These are phyloP conservation scores for Ustilago sp. DNA, from an alignment of 1,284 basidiomycete genomes.

Conservation along the genomic window DNA sequence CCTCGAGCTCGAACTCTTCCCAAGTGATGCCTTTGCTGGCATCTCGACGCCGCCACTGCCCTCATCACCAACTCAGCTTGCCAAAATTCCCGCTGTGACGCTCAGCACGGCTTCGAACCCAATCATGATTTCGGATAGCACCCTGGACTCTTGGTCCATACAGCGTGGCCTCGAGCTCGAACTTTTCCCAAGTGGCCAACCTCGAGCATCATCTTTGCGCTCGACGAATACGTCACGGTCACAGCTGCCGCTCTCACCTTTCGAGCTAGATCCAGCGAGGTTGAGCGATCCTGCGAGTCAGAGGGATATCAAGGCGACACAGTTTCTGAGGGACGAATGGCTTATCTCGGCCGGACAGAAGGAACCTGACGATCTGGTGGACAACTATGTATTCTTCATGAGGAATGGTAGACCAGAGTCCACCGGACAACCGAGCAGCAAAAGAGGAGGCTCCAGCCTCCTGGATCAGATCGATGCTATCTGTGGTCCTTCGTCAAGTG, in stretches of 20 bases:
- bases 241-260: conserved; percentile 11
- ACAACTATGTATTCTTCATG: background rate
- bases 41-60: conserved; percentile 22
- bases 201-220: background rate
- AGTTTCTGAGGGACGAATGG: conserved; percentile 31
- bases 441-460: conserved; percentile 22
- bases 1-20: conserved; percentile 35
- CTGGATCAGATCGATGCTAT: conserved; percentile 39
- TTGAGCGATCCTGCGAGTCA: conserved; percentile 23
- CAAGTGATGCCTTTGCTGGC: conserved; percentile 24
- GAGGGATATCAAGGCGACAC: conserved; percentile 18
- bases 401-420: background rate
- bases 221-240: conserved; percentile 4
- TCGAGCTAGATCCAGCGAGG: conserved; percentile 24
- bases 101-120: conserved; percentile 12
- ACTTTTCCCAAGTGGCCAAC: conserved; percentile 27
- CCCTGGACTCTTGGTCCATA: conserved; percentile 6
- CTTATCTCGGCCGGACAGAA: conserved; percentile 39
- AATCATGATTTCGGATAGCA: conserved; percentile 12
- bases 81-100: background rate
- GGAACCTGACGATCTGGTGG: conserved; percentile 25
- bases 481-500: conserved; percentile 24
- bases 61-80: background rate
- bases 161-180: conserved; percentile 24
- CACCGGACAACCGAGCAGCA: background rate